Base-by-base conservation (phyloP, 441 rosid genomes). In the Erysimum pusillum region DNA sequence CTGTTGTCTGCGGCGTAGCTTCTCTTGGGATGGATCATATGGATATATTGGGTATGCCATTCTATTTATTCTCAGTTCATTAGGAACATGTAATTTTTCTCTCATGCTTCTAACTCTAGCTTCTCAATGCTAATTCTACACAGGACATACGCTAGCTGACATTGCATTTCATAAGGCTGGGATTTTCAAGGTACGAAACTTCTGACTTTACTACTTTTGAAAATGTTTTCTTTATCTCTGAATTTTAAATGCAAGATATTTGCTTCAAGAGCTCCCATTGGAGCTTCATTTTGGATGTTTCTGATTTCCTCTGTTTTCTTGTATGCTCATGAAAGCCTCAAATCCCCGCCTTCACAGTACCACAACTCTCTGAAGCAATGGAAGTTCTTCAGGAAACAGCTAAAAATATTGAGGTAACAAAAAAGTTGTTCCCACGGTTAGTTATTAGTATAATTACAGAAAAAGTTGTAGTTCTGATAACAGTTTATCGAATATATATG, bases 81-180 rank as follows among this genome's bases (percentile, higher is more conserved):
- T 14, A 42, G 39, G 44, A 2, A 17, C 52, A 60, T 51, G 10
- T 25, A 35, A 7, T 25, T 67, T 63, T 54, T 45, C 48, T 22
- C 35, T 56, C 48, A 60, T 34, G 7, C 69, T 60, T 49, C 52
- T 64, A 63, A 72, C 68, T 74, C 63, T 15, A 49, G 52, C 20
- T 58, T 31, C 60, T 71, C 42, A 77, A 53, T 66, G 32, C 65
- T 14, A 46, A 65, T 79, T 70, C 72, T 64, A 28, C 80, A 59
- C 86, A 93, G 98, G 98, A 57, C 57, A 89, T 78, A 91, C 97
- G 31, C 72, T 93, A 61, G 83, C 85, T 77, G 59, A 87, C 74
- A 93, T 93, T 76, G 98, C 98, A 62, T 84, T 76, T 9, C 96
- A 93, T 32, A 93, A 93, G 85, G 98, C 98, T 67, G 98, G 98